These are phyloP conservation scores for Elongisporangium anandrum DNA, from an alignment of 352 stramenopile genomes.

Conservation along the genomic window DNA sequence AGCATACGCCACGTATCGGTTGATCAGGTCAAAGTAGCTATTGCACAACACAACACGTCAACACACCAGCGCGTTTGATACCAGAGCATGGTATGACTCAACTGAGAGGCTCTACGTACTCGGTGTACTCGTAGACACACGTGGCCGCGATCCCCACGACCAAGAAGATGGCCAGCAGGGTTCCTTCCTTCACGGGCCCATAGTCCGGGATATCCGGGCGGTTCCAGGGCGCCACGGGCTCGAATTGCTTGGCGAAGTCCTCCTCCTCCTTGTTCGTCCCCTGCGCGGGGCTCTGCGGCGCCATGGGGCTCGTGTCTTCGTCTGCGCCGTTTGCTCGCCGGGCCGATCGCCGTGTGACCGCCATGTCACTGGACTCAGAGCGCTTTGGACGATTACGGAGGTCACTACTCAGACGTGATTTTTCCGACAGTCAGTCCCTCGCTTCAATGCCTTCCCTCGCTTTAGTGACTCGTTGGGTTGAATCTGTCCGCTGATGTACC, in stretches of 20 bases:
- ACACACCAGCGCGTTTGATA: not conserved
- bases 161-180: conserved; percentile 65
- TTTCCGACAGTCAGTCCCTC: not conserved
- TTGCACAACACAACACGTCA: not conserved
- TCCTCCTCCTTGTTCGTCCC: conserved; percentile 20
- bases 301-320: not conserved
- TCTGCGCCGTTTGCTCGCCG: not conserved
- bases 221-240: conserved; percentile 81
- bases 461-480: not conserved
- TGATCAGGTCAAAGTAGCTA: conserved; percentile 71
- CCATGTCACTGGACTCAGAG: not conserved
- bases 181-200: conserved; percentile 53
- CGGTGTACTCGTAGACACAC: conserved; percentile 64
- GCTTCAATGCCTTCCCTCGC: not conserved
- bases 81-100: not conserved
- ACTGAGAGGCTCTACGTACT: conserved; percentile 16
- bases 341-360: not conserved
- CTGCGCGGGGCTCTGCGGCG: not conserved
- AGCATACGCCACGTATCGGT: conserved; percentile 64
- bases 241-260: conserved; percentile 57
- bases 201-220: conserved; percentile 77
- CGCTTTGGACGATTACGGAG: not conserved
- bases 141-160: conserved; percentile 62
- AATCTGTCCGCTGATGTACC: not conserved
- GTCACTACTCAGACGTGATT: not conserved